Base-by-base conservation (phyloP, 2,329 filamentous ascomycete genomes). In the Aureobasidium sp. region DNA sequence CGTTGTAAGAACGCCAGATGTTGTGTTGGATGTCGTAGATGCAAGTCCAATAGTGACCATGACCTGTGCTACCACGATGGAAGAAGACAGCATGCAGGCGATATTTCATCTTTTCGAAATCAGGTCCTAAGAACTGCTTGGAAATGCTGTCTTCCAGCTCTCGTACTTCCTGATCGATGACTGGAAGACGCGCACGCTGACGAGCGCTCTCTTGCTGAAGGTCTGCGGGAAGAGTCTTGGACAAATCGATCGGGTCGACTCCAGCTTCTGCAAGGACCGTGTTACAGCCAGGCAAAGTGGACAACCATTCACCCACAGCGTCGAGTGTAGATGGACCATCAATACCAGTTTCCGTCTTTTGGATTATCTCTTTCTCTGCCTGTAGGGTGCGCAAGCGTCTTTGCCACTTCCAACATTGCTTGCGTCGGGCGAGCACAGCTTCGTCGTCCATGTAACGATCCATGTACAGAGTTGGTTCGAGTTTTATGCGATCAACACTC, bases 31-130 rank as follows among this genome's bases (percentile, higher is more conserved):
- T 97, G 80, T 98, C 96, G 74, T 90, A 93, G 69, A 99, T 97
- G 87, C 95, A 98, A 51, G 98, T 94, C 91, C 94, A 98, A 80
- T 98, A 99, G 78, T 99, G 96, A 0, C 96, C 96, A 36, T 86
- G 86, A 18, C 74, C 73, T 2, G 77, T 73, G 11, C 85, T 84
- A 38, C 93, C 93, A 25, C 92, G 90, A 76, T 99, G 96, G 72
- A 97, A 95, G 74, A 99, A 97, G 38, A 98, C 92, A 0, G 95
- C 93, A 71, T 98, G 95, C 6, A 99, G 87, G 18, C 89, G 89
- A 77, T 98, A 99, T 15, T 91, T 88, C 54, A 93, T 82, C 31
- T 88, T 82, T 50, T 86, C 85, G 73, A 91, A 86, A 48, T 86
- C 85, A 73, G 91, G 86, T 61, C 88, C 85, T 4, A 84, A 83